Percentiles rank a stretch among this genome's conserved stretches.
Evolutionary conservation across 257 asterid species (phyloP).

Genomic region (Plantago ovata): DNA sequence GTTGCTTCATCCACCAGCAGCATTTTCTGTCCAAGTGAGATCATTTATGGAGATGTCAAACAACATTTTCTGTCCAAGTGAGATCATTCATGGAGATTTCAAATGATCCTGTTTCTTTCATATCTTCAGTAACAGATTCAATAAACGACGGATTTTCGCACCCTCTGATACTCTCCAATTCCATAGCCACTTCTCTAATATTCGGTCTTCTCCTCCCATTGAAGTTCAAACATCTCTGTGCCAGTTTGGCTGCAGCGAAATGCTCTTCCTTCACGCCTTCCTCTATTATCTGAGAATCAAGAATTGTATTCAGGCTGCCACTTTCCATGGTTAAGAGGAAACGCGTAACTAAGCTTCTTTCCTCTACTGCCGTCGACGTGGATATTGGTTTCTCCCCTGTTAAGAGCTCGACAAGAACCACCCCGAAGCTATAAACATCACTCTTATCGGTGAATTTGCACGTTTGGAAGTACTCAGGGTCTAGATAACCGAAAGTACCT

Average conservation of each 20-base stretch:
- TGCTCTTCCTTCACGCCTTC: background rate
- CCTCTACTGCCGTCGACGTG: background rate
- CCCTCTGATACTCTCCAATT: conserved; percentile 11
- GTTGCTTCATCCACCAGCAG: too few relatives aligned
- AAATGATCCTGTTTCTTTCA: conserved; percentile 3
- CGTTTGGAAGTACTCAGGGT: conserved; percentile 14
- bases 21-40: too few relatives aligned
- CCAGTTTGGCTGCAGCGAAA: conserved; percentile 5
- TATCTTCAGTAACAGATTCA: conserved; percentile 2
- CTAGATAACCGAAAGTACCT: conserved; percentile 12
- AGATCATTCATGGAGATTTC: too few relatives aligned
- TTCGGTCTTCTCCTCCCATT: conserved; percentile 12
- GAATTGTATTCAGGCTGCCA: background rate
- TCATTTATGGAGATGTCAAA: background rate
- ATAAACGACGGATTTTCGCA: conserved; percentile 5
- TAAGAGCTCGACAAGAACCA: conserved; percentile 13
- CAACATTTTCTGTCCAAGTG: too few relatives aligned
- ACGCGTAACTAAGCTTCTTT: conserved; percentile 16
- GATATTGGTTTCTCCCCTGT: conserved; percentile 15
- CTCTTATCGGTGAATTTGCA: conserved; percentile 11
- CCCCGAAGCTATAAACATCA: conserved; percentile 15
- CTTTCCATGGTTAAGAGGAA: conserved; percentile 4
- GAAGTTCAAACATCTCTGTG: conserved; percentile 3
- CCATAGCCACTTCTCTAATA: conserved; percentile 14
- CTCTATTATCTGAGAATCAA: conserved; percentile 3